Evolutionary conservation across 2,329 filamentous ascomycete genomes (phyloP), one percentile per base, ranked within the genome.

Genomic region (Trichoderma semiorbis): DNA sequence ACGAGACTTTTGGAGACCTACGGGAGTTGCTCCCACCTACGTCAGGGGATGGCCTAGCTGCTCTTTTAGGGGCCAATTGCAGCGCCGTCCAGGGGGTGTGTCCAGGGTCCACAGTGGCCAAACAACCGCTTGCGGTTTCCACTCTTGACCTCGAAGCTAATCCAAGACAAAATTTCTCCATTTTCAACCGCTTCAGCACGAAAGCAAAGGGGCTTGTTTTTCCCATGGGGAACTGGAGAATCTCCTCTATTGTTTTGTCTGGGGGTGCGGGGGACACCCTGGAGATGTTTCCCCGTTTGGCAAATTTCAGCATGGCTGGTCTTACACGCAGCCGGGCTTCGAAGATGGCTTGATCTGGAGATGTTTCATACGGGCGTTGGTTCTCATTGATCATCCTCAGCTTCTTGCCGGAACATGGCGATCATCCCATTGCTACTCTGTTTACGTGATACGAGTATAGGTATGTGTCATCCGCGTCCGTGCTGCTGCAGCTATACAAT

Each of bases 11-110:
- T 43, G 39, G 14, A 36, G 34, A 36, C 34, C 30, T 53, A 55
- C 70, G 70, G 70, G 64, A 72, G 65, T 69, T 53, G 64, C 57
- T 58, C 32, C 24, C 64, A 61, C 70, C 70, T 72, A 72, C 70
- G 70, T 72, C 70, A 72, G 58, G 70, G 55, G 28, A 34, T 30
- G 14, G 18, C 57, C 57, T 26, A n/a, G 70, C 58, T 57, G 26
- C 30, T 55, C 43, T 58, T 71, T 28, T 47, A 70, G 70, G 34
- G 70, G 70, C 39, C 58, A 53, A 60, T 69, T 69, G 36, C 63
- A 70, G 70, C 62, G 68, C 47, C n/a, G 21, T 32, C 30, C 32
- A 64, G 60, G 68, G 68, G 68, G 68, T 8, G 7, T 16, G 5
- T 30, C 14, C 58, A 43, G 53, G 68, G 30, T 47, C 68, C 58